These are phyloP conservation scores for Nepenthes mirabilis DNA, from an alignment of 148 eudicot species.

Conservation along the genomic window DNA sequence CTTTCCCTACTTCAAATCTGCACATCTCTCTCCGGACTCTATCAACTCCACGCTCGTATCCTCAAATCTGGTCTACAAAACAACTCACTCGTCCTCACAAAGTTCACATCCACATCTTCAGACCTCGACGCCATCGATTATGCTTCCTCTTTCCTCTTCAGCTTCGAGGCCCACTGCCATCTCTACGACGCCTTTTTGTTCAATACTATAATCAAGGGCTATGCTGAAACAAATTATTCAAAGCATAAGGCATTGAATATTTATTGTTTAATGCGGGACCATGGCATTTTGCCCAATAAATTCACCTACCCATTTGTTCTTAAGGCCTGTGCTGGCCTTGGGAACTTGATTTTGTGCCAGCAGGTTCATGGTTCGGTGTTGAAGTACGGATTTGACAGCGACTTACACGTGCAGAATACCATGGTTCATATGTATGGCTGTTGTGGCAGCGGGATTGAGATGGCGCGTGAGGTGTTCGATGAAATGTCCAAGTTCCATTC, in stretches of 20 bases:
- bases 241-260: slow-evolving; percentile 19
- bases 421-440: slow-evolving; percentile 55
- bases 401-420: slow-evolving; percentile 43
- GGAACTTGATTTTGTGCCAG: slow-evolving; percentile 29
- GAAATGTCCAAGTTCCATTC: slow-evolving; percentile 40
- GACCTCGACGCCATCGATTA: slow-evolving; percentile 25
- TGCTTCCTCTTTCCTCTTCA: slow-evolving; percentile 32
- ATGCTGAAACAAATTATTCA: slow-evolving; percentile 19
- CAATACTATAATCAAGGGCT: slow-evolving; percentile 46
- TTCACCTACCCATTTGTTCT: slow-evolving; percentile 60
- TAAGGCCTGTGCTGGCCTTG: slow-evolving; percentile 51
- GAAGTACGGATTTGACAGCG: slow-evolving; percentile 35
- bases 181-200: slow-evolving; percentile 46
- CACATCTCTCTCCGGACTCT: slow-evolving; percentile 23
- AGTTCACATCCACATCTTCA: slow-evolving; percentile 41
- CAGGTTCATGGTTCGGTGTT: slow-evolving; percentile 46
- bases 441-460: slow-evolving; percentile 23
- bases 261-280: slow-evolving; percentile 23
- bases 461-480: slow-evolving; percentile 47
- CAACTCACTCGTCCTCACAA: slow-evolving; percentile 55
- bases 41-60: slow-evolving; percentile 36
- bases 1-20: slow-evolving; percentile 40
- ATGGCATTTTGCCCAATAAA: slow-evolving; percentile 41
- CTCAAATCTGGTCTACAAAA: slow-evolving; percentile 46
- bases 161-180: slow-evolving; percentile 16